phyloP scores from a whole-genome alignment of 2,329 filamentous ascomycete genomes.

The Cytospora chrysosperma region DNA sequence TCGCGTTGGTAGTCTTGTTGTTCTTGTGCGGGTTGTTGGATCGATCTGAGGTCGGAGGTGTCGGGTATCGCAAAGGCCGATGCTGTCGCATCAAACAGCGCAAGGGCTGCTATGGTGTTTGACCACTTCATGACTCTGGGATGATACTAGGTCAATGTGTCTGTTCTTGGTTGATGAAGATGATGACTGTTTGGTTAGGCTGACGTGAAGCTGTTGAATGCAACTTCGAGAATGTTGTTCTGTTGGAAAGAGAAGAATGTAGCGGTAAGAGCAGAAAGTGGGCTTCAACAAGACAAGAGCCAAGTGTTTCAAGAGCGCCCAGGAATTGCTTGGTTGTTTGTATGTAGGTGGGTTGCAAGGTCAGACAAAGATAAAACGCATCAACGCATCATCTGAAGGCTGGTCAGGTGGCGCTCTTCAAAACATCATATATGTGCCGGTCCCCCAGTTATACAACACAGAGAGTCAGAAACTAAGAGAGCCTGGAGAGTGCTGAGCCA shows the following conservation, averaged over 20 bases:
- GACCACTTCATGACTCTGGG: constrained; percentile 17
- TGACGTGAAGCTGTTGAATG: neutral
- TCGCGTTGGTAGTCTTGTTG: constrained; percentile 24
- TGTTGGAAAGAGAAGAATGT: neutral
- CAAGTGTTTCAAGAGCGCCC: constrained; percentile 2
- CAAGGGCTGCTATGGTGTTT: constrained; percentile 2
- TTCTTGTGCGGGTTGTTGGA: neutral
- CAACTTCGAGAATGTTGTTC: neutral
- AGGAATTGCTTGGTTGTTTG: neutral
- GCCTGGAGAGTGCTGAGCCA: neutral
- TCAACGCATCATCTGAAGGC: constrained; percentile 1
- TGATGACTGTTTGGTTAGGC: neutral
- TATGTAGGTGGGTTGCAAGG: neutral
- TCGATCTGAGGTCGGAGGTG: constrained; percentile 19
- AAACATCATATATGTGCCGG: constrained; percentile 6
- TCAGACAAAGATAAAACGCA: constrained; percentile 1
- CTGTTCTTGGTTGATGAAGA: neutral
- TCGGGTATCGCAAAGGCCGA: constrained; percentile 29
- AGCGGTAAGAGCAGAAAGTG: neutral
- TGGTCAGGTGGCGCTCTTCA: constrained; percentile 1
- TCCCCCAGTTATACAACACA: neutral
- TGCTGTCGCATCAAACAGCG: constrained; percentile 26
- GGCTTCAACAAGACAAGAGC: neutral
- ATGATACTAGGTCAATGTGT: neutral
- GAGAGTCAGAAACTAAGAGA: neutral